Evolutionary conservation across 1,284 basidiomycete genomes (phyloP), one percentile per base, ranked within the genome.

Genomic region (Rhodofomes roseus): DNA sequence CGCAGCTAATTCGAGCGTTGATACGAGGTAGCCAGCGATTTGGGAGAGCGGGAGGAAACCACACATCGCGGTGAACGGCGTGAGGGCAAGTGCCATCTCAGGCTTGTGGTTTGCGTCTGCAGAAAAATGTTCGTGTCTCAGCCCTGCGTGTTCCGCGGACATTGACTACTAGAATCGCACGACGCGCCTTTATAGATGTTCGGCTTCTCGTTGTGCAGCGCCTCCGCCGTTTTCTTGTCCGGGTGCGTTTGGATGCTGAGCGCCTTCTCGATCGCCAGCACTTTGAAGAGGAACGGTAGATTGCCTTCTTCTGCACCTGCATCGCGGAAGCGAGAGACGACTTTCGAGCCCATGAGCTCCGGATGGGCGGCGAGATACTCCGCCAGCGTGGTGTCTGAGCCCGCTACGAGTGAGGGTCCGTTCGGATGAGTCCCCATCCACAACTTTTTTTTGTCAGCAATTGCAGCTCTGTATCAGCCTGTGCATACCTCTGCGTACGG

Each of bases 341-440:
- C 84, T n/a, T 72, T 72, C 29, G 78, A 67, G 16, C 92, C 92
- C 50, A 96, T 85, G 62, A 93, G 80, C 52, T 83, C 77, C 22
- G 89, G 88, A 70, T 92, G 79, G 1, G 77, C 73, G 23, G 81
- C 77, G 63, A 98, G 81, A 70, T 90, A 74, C 18, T 84, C 76
- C 1, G 85, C 81, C 44, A 95, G 85, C 51, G 68, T 73, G 62
- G 71, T 68, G 12, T 75, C 74, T 25, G 80, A 75, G 3, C 76
- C 76, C 12, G 77, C 55, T 2, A 61, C 60, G 51, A 78, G 83
- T 2, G 95, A 95, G 0, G 96, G 96, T 11, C 94, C 85, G 25
- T 84, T 92, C 1, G 93, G 84, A 70, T 99, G 97, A 0, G 97
- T 98, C 18, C 97, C 97, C 96, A 99, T 99, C 97, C 97, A 99